A percentile compares a stretch with the other conserved stretches of the same genome.
Conservation (phyloP, 345 rosid genomes). For the Salix brachista region DNA sequence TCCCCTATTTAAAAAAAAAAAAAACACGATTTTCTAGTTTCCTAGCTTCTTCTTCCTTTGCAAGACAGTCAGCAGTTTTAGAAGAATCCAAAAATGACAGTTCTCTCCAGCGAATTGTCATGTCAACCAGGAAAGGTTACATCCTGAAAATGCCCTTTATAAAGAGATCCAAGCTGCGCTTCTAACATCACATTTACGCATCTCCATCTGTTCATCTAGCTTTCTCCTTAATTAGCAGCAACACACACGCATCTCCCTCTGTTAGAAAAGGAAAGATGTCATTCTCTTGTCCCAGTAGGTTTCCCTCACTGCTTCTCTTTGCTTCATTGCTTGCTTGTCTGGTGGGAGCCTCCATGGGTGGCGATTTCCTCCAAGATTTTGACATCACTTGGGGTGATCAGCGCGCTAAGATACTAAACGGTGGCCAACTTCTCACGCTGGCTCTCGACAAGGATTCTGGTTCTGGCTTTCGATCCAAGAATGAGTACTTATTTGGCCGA, state of each 20-base stretch:
- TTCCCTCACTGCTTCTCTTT: background rate
- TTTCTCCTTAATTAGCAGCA: background rate
- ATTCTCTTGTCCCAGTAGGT: background rate
- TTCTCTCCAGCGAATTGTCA: background rate
- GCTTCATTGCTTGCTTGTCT: background rate
- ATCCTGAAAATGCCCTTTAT: background rate
- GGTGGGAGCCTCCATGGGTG: background rate
- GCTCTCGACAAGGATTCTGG: slow-evolving; percentile 4
- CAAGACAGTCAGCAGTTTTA: background rate
- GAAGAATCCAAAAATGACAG: background rate
- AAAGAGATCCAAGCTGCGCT: background rate
- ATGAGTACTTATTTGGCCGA: slow-evolving; percentile 10
- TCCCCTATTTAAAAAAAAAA: background rate
- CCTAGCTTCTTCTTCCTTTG: background rate
- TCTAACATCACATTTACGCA: background rate
- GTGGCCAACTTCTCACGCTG: slow-evolving; percentile 2
- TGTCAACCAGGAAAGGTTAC: background rate
- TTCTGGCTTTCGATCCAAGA: slow-evolving; percentile 11
- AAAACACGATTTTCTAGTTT: background rate
- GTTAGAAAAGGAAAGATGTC: background rate
- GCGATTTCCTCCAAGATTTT: slow-evolving; percentile 4
- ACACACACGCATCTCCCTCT: background rate
- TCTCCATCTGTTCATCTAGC: background rate
- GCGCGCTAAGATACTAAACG: slow-evolving; percentile 1
- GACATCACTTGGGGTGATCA: slow-evolving; percentile 13